These are phyloP conservation scores for Albugo candida DNA, from an alignment of 352 stramenopile genomes.

Conservation along the genomic window DNA sequence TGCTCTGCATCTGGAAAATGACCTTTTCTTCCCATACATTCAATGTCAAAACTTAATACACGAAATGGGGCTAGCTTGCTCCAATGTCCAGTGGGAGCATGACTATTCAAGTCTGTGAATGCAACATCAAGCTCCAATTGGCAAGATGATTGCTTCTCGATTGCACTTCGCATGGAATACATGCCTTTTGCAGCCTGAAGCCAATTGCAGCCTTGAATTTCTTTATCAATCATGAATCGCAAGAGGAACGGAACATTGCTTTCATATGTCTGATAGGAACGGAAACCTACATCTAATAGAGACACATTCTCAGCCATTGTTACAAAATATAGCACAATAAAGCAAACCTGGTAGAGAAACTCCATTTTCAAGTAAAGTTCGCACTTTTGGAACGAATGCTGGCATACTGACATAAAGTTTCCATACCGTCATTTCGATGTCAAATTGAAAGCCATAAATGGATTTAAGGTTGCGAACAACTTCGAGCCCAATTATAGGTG, in stretches of 20 bases:
- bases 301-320: neutral
- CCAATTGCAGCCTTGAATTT: conserved; percentile 96
- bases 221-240: conserved; percentile 98
- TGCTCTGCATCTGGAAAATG: conserved; percentile 78
- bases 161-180: conserved; percentile 68
- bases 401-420: conserved; percentile 92
- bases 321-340: neutral
- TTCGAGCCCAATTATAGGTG: conserved; percentile 47
- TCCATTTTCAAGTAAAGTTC: conserved; percentile 77
- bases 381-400: conserved; percentile 85
- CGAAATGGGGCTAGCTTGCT: conserved; percentile 93
- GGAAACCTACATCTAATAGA: conserved; percentile 16
- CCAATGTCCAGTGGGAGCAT: conserved; percentile 88
- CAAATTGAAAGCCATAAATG: conserved; percentile 78
- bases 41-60: conserved; percentile 98
- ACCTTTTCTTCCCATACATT: conserved; percentile 97
- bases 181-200: conserved; percentile 83
- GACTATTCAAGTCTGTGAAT: conserved; percentile 92
- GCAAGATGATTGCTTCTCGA: conserved; percentile 74
- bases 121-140: conserved; percentile 96
- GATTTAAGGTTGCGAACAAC: conserved; percentile 61
- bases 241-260: conserved; percentile 98
- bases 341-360: conserved; percentile 27
- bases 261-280: conserved; percentile 89
- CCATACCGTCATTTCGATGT: conserved; percentile 41